Evolutionary conservation across 176 grass and related monocot genomes (phyloP).

Genomic region (Carex pumila): DNA sequence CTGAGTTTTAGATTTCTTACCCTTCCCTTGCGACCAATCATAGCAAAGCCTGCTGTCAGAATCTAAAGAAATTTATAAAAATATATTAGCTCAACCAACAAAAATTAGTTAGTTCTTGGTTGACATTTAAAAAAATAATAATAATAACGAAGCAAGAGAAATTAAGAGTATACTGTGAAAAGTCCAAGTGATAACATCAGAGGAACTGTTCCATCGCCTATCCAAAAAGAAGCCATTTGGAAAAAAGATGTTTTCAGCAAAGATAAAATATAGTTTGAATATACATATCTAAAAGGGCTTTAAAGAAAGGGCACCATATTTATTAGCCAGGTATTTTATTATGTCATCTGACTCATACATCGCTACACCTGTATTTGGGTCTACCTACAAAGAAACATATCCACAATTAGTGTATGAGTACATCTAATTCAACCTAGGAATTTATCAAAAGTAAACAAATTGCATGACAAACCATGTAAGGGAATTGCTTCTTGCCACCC

Average conservation of each 20-base stretch:
- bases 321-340: conserved; percentile 76
- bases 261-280: background rate
- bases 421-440: background rate
- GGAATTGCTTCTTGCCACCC: conserved; percentile 94
- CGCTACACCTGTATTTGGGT: conserved; percentile 77
- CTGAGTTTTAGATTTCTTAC: conserved; percentile 23
- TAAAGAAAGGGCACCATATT: conserved; percentile 54
- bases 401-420: background rate
- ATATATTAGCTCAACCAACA: background rate
- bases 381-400: conserved; percentile 48
- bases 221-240: conserved; percentile 24
- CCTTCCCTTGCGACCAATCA: conserved; percentile 69
- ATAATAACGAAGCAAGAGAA: background rate
- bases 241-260: background rate
- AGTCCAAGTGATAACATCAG: conserved; percentile 76
- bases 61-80: conserved; percentile 38
- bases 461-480: conserved; percentile 67
- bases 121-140: background rate
- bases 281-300: conserved; percentile 1
- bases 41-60: conserved; percentile 61
- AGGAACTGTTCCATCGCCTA: conserved; percentile 88
- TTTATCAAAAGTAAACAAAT: background rate
- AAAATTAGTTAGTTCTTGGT: background rate
- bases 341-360: conserved; percentile 99
- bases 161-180: conserved; percentile 58